These are phyloP conservation scores for Atkinsonella texensis DNA, from an alignment of 2,329 filamentous ascomycete species.

Conservation along the genomic window DNA sequence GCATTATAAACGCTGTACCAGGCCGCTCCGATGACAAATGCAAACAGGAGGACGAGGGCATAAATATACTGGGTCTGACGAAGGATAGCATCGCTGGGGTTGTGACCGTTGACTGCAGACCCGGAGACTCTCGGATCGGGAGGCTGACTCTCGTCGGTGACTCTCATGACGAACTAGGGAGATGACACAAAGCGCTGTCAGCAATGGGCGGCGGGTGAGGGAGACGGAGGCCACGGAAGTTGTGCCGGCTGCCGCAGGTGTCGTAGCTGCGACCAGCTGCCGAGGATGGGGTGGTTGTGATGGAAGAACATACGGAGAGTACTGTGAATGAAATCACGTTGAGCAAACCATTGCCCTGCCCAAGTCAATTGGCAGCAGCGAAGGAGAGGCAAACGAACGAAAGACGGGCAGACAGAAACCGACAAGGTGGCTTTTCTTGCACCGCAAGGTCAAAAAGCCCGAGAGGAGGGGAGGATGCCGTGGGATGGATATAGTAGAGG, in stretches of 20 bases:
- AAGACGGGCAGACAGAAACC: not conserved
- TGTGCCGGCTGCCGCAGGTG: too few relatives aligned
- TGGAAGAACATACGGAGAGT: conserved; percentile 12
- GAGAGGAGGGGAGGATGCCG: not conserved
- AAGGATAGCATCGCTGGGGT: conserved; percentile 30
- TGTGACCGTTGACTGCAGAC: conserved; percentile 13
- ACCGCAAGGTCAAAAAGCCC: not conserved
- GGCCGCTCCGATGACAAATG: conserved; percentile 38
- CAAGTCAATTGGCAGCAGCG: conserved; percentile 21
- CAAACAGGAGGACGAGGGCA: conserved; percentile 37
- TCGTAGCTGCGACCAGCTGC: too few relatives aligned
- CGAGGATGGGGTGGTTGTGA: not conserved
- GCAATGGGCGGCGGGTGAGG: not conserved
- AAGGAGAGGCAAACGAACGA: conserved; percentile 5
- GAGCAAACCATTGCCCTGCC: conserved; percentile 26
- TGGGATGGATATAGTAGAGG: conserved; percentile 1
- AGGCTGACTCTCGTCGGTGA: conserved; percentile 21
- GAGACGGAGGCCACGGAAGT: not conserved
- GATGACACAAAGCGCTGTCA: not conserved
- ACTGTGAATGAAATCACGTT: conserved; percentile 18
- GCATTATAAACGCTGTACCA: conserved; percentile 41
- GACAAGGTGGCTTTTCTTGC: conserved; percentile 1
- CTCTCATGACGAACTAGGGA: conserved; percentile 23
- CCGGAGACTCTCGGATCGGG: conserved; percentile 13
- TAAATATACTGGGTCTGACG: conserved; percentile 38